Evolutionary conservation across 345 rosid genomes (phyloP), one percentile per base, ranked within the genome.

Genomic region (Lenwebbia sp.): DNA sequence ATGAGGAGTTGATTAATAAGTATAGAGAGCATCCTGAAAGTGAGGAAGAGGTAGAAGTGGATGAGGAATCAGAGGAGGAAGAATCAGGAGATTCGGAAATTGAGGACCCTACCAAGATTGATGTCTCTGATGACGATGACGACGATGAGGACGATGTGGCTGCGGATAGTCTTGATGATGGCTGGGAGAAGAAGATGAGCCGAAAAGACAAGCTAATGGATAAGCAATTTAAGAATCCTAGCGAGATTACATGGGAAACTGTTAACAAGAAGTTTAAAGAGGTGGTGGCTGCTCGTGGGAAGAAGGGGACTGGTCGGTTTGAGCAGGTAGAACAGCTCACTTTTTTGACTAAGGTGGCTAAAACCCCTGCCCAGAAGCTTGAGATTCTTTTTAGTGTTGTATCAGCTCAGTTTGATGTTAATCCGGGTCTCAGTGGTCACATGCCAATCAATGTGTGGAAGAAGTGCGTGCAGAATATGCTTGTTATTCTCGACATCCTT

Each of bases 381-480:
- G 94, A 97, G 90, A 97, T 97, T 88, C 94, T 96, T 86, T 95
- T 97, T 82, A 94, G 95, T 87, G 95, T 97, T 54, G 91, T 97
- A 49, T 95, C 99, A n/a, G 99, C 99, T 5, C 99, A 97, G 86
- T 97, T 95, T 90, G 99, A 97, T 90, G 96, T 97, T 54, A 96
- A 94, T 85, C 99, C 99, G 0, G 99, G 98, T 85, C 95, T 96
- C 76, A 95, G 90, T 62, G 99, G 99, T 30, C 96, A 96, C 89
- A 97, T 97, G 99, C 99, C 99, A 33, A 96, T 97, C 88, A 91
- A 88, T 85, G 95, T 95, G 21, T 97, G 99, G 99, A 96, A 97
- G 91, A 94, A 95, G 88, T 95, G 99, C 22, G 93, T 94, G 84
- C 91, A 91, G 58, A 97, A 97, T 89, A 91, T 97, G 98, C 92